Percentiles rank a stretch among this genome's conserved stretches.
phyloP scores from a whole-genome alignment of 805 yeast species.

The Tetrapisispora pingtungensis region DNA sequence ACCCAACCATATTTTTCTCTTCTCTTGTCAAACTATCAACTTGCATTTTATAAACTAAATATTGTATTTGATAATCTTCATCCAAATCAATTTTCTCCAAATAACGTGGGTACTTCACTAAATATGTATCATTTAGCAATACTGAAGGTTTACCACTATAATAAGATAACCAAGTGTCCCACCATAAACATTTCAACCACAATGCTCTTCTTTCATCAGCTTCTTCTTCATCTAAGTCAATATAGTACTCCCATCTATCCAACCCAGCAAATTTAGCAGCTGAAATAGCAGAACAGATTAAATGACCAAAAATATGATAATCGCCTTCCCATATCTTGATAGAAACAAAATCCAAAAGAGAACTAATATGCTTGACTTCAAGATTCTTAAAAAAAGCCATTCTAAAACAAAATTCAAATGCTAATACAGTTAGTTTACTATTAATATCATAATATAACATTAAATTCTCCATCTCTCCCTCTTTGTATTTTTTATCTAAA shows the following conservation, averaged over 20 bases:
- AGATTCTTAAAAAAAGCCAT: not conserved
- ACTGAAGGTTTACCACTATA: conserved; percentile 9
- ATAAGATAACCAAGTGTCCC: conserved; percentile 12
- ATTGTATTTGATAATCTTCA: not conserved
- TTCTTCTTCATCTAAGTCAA: conserved; percentile 16
- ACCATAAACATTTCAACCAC: conserved; percentile 16
- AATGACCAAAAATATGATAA: conserved; percentile 6
- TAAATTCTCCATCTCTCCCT: not conserved
- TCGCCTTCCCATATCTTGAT: not conserved
- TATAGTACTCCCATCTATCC: conserved; percentile 21
- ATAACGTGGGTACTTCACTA: conserved; percentile 7
- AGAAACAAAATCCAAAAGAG: not conserved
- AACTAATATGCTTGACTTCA: not conserved
- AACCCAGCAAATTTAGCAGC: conserved; percentile 14
- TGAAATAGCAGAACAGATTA: conserved; percentile 8
- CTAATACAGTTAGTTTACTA: not conserved
- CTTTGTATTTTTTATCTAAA: not conserved
- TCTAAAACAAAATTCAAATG: not conserved
- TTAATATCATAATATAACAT: not conserved
- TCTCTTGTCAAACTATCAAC: not conserved
- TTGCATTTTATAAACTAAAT: conserved; percentile 1
- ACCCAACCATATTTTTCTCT: not conserved
- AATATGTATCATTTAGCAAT: conserved; percentile 1
- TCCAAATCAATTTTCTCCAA: conserved; percentile 7
- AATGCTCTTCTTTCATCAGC: conserved; percentile 15